Base-by-base conservation (phyloP, 1,284 basidiomycete species). In the Fomes fomentarius region DNA sequence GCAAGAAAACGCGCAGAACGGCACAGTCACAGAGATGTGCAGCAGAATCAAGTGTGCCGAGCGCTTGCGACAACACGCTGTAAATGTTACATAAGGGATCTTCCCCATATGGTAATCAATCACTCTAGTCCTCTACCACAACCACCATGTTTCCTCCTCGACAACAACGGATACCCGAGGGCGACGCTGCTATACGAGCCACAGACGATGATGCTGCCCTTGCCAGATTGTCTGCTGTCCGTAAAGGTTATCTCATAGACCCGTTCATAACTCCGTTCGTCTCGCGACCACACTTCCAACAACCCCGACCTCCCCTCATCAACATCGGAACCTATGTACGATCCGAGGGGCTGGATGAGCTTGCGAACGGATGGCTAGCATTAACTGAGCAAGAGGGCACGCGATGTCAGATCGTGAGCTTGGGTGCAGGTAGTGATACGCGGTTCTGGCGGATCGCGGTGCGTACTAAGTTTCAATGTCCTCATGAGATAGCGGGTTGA, bases 321-420 rank as follows among this genome's bases (percentile, higher is more conserved):
- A 98, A 98, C 69, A 81, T 98, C 41, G 96, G 96, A 8, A 99
- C 96, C 1, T 93, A 91, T 62, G 84, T 97, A 51, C 83, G 97
- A 49, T 89, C 91, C 0, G 78, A 81, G 43, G 88, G 85, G 1
- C 84, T 98, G 41, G 97, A 99, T 67, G 70, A 73, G 41, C 81
- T 98, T 6, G 86, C 97, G 0, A 75, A 87, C 19, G 70, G 78
- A 40, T 98, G 94, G 81, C 63, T 97, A 15, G 62, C 67, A 7
- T 61, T 77, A 4, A 75, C 77, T 2, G 64, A 66, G 25, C 52
- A 63, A 15, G 71, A 71, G 11, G 76, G 74, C 14, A 73, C 69
- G 60, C 73, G 72, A 48, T 85, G 81, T 60, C 95, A 98, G 77
- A 86, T 98, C 55, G 80, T 98, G 40, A 94, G 91, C 68, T 70